Base-by-base conservation (phyloP, 73 alveolate species). In the Uronychia setigera region DNA sequence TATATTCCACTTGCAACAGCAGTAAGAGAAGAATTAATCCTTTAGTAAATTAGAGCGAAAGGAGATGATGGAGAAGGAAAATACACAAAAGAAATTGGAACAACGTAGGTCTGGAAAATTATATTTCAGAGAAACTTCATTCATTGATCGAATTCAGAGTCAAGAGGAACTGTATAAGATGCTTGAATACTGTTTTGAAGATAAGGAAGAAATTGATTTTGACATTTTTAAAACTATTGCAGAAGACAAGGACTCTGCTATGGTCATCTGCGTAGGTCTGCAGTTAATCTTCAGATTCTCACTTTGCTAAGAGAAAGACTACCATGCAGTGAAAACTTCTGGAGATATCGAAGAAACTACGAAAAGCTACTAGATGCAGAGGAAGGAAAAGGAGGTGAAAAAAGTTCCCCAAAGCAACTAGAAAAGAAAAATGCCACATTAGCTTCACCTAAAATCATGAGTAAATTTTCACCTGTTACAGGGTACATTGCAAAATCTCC, bases 291-390 rank as follows among this genome's bases (percentile, higher is more conserved):
- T 27, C 59, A 85, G 92, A 79, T 80, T 27, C 33, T 80, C 33
- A 35, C 46, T 9, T 27, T 88, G 74, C 75, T 88, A n/a, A 82
- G 89, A 30, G 94, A 88, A 31, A 82, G 57, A 30, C 80, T 88
- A 28, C 94, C 94, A 14, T 88, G 94, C 77, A 75, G 86, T 19
- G 94, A 88, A 60, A 88, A 87, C 77, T 88, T 83, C 77, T 88
- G 88, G 87, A 82, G 81, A 29, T 78, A 81, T 59, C 80, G 80
- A 33, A 76, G 90, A 32, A 85, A 83, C 76, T 88, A 67, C 80
- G 94, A 88, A 57, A 59, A 80, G 35, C 32, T 31, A 32, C 67
- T 26, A 0, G 87, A 32, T 26, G 46, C 32, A 11, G 29, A 35
- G 19, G 67, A 46, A 19, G 79, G 33, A 74, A 25, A 83, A 58